Evolutionary conservation across 495 filamentous ascomycete species (phyloP), one percentile per base, ranked within the genome.

Genomic region (Penicillium taxi): DNA sequence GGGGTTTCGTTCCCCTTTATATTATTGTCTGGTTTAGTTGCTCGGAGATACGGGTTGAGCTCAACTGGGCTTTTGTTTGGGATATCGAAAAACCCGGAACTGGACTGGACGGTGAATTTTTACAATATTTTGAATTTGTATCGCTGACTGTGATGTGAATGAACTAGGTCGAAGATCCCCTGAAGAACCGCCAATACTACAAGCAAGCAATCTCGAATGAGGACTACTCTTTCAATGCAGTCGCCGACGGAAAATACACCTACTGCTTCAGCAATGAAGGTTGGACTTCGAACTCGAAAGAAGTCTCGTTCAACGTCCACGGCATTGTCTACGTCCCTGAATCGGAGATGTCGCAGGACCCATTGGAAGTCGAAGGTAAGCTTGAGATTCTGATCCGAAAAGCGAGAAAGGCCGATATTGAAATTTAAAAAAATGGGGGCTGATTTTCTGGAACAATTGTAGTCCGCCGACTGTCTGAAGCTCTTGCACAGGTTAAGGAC

Each of bases 211-310:
- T 86, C 26, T 87, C 87, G 28, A 85, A 82, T 55, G 93, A 91
- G 45, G 89, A 95, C 66, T 84, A 93, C 73, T 85, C 84, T 12
- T 96, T 99, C 63, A 80, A 77, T 20, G 93, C 93, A 22, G 66
- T 73, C 29, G 58, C 75, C 52, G 91, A 98, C 61, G 91, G 91
- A 40, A 84, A 83, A 61, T 94, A 84, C 70, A 67, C 76, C 40
- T 98, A 98, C 76, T 98, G 91, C 76, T 98, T 98, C 74, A 94
- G 88, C 63, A 98, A 98, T 58, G 91, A 96, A 68, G 80, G 89
- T 54, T 96, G 86, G 81, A 80, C 79, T 32, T 85, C 85, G 18
- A 82, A 79, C 54, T 87, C 78, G 50, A 98, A 98, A 68, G 93
- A 96, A 56, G 89, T 98, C 23, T 91, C 86, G 27, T 98, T 98